A percentile compares a stretch with the other conserved stretches of the same genome.
phyloP scores from a whole-genome alignment of 2,329 filamentous ascomycete genomes.

The Mycosphaerella arachidis region DNA sequence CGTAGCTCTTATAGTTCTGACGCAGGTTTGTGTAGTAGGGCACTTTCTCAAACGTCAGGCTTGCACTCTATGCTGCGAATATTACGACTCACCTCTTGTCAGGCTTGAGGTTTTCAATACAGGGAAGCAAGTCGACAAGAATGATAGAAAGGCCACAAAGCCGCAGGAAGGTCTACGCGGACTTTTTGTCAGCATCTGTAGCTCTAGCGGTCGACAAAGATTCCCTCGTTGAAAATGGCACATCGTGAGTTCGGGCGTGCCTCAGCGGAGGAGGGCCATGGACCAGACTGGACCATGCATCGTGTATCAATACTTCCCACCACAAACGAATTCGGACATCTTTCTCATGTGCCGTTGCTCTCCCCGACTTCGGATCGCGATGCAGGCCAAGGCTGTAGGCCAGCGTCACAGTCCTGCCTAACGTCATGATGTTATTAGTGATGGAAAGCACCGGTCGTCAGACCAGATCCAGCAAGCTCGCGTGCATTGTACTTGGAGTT shows the following conservation, averaged over 20 bases:
- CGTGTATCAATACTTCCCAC: slow-evolving; percentile 56
- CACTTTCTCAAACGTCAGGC: slow-evolving; percentile 33
- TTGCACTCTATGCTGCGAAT: slow-evolving; percentile 33
- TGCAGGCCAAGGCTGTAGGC: slow-evolving; percentile 55
- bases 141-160: slow-evolving; percentile 48
- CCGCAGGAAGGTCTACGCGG: slow-evolving; percentile 50
- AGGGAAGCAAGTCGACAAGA: slow-evolving; percentile 37
- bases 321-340: slow-evolving; percentile 50
- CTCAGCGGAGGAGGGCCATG: slow-evolving; percentile 54
- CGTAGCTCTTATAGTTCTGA: background rate
- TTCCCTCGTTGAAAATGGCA: slow-evolving; percentile 49
- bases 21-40: slow-evolving; percentile 24
- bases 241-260: slow-evolving; percentile 51
- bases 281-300: slow-evolving; percentile 54
- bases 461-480: slow-evolving; percentile 39
- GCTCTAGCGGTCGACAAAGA: slow-evolving; percentile 32
- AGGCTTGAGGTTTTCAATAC: slow-evolving; percentile 36
- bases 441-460: slow-evolving; percentile 40
- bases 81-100: slow-evolving; percentile 27
- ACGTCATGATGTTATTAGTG: slow-evolving; percentile 49
- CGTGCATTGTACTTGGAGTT: slow-evolving; percentile 37
- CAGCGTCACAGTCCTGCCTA: slow-evolving; percentile 50
- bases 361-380: slow-evolving; percentile 52
- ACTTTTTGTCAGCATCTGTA: slow-evolving; percentile 14
- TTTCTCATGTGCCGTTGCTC: slow-evolving; percentile 48